Base-by-base conservation (phyloP, 2,329 filamentous ascomycete genomes). In the Sporothrix schenckii region DNA sequence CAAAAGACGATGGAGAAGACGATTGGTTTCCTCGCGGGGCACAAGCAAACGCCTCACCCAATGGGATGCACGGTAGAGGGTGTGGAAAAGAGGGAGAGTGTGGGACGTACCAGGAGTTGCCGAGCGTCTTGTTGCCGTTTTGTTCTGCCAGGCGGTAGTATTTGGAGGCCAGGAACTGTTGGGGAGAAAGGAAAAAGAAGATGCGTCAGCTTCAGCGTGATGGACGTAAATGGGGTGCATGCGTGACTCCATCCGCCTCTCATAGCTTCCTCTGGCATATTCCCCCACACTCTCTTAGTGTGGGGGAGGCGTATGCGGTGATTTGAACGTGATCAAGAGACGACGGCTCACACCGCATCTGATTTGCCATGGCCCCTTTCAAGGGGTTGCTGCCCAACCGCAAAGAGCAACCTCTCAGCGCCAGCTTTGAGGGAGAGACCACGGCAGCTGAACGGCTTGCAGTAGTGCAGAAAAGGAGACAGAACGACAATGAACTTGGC, bases 61-160 rank as follows among this genome's bases (percentile, higher is more conserved):
- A 61, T 44, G 11, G 24, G 56, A 14, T 61, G 19, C 3, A n/a
- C 4, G 39, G 21, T 24, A 50, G 60, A 11, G 52, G n/a, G 52
- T 74, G 71, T 74, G 72, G 72, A 67, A 73, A 47, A 24, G 11
- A 27, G 3, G 39, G 21, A 39, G 11, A 10, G n/a, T 21, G 72
- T 63, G 71, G 30, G 87, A n/a, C 92, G 80, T 89, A 97, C 94
- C 95, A 99, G 76, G 92, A 91, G 83, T 98, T 97, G 73, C 95
- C 95, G 74, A 98, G 84, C 69, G 89, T 93, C 84, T 97, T 97
- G 81, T 90, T 91, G 66, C 94, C 94, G 78, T 90, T 92, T 77
- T 92, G 86, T 82, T 98, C 95, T 50, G 95, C 94, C 77, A 94
- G 86, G 77, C 94, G 92, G 80, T 97, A 93, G 82, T 97, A 97